Evolutionary conservation across 2,329 filamentous ascomycete genomes (phyloP), one percentile per base, ranked within the genome.

Genomic region (Emmonsiellopsis sp.): DNA sequence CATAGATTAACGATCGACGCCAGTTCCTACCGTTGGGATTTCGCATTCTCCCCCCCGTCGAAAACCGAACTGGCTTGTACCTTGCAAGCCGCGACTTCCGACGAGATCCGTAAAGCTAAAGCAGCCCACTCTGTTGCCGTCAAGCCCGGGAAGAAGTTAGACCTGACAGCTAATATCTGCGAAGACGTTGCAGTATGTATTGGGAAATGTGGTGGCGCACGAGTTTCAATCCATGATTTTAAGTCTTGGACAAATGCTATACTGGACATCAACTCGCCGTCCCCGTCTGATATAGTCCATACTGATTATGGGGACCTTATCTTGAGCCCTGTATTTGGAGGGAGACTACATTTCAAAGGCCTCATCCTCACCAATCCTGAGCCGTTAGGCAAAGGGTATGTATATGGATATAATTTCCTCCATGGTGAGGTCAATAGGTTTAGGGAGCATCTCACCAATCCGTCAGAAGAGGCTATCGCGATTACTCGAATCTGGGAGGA

Each of bases 1-100:
- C 56, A 63, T 39, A 50, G 47, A 2, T 56, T 62, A 3, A 56
- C 39, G 9, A 60, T 60, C 39, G 55, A 58, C 48, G 43, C 58
- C 17, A 54, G 56, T 7, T 56, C 53, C 4, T 62, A 39, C 36
- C 55, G 58, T 42, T 65, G 59, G 61, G 60, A 47, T 1, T 58
- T 67, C 17, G 14, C 37, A 2, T 57, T 61, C 34, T 56, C 45
- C 5, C 53, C 17, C 13, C 13, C 47, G 14, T 17, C 43, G 2
- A n/a, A 37, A n/a, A 36, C 44, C 53, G 42, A 52, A 54, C 44
- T 13, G 14, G 32, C 36, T 45, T 6, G 27, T 31, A 43, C 36
- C 32, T 13, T 14, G 42, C 10, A 50, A 46, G 39, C 50, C 36
- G 17, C 39, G 48, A 11, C 49, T 53, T 46, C 46, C 21, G 34